These are phyloP conservation scores for Alternaria ventricosa DNA, from an alignment of 2,329 filamentous ascomycete genomes.

Conservation along the genomic window DNA sequence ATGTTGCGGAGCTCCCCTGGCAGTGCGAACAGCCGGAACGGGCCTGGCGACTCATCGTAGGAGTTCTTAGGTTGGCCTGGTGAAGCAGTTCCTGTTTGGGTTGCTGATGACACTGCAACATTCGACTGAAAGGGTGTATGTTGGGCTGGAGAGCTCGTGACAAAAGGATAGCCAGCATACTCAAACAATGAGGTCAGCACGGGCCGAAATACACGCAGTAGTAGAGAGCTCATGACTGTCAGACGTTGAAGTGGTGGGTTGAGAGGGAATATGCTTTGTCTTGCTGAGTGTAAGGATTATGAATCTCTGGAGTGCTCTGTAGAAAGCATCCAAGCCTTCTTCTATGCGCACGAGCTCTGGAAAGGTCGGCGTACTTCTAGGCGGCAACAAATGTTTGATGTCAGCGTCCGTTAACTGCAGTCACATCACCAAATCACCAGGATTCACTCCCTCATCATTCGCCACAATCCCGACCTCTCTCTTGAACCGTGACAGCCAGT, in stretches of 20 bases:
- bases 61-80: background rate
- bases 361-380: background rate
- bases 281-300: background rate
- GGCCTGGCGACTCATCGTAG: background rate
- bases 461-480: constrained; percentile 25
- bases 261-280: background rate
- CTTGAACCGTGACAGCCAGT: constrained; percentile 43
- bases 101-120: background rate
- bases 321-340: background rate
- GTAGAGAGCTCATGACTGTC: background rate
- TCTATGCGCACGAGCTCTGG: background rate
- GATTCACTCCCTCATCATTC: constrained; percentile 4
- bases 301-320: background rate
- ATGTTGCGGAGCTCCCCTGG: background rate
- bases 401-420: background rate
- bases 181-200: background rate
- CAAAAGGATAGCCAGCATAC: background rate
- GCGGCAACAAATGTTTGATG: too few species aligned
- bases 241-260: background rate
- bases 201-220: background rate
- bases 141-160: background rate
- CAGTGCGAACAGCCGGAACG: background rate
- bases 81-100: background rate
- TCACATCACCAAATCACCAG: background rate
- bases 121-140: background rate